Evolutionary conservation across 495 filamentous ascomycete species (phyloP).

Genomic region (Xylaria grammica): DNA sequence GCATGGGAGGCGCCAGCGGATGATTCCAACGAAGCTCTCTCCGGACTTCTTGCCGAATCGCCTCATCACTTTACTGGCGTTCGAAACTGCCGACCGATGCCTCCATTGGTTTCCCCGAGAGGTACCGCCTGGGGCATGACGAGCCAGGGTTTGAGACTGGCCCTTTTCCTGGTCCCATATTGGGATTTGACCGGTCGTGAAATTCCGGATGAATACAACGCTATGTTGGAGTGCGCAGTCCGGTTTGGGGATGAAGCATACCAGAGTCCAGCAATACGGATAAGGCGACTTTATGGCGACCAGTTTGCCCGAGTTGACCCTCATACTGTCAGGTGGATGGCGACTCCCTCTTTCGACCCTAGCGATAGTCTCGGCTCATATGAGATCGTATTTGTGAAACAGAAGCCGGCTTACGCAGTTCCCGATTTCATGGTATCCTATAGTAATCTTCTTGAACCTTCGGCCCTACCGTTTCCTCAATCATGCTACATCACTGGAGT

Average conservation of each 20-base stretch:
- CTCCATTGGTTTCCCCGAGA: not conserved
- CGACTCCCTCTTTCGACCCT: not conserved
- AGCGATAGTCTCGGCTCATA: not conserved
- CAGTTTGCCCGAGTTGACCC: slow-evolving; percentile 15
- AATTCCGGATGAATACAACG: not conserved
- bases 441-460: not conserved
- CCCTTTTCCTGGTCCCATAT: not conserved
- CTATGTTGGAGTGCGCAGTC: not conserved
- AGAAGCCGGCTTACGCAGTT: not conserved
- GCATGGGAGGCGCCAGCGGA: not conserved
- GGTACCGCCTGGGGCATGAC: slow-evolving; percentile 15
- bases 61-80: not conserved
- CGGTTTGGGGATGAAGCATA: not conserved
- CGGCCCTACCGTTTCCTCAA: not conserved
- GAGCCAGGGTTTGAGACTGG: slow-evolving; percentile 16
- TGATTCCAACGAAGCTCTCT: not conserved
- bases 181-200: not conserved
- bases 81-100: slow-evolving; percentile 5
- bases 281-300: slow-evolving; percentile 18
- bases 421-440: not conserved
- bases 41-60: slow-evolving; percentile 17
- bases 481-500: not conserved
- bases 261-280: slow-evolving; percentile 9
- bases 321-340: not conserved
- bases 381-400: slow-evolving; percentile 5